Evolutionary conservation across 495 filamentous ascomycete genomes (phyloP).

Genomic region (Sphaerosporella brunnea): DNA sequence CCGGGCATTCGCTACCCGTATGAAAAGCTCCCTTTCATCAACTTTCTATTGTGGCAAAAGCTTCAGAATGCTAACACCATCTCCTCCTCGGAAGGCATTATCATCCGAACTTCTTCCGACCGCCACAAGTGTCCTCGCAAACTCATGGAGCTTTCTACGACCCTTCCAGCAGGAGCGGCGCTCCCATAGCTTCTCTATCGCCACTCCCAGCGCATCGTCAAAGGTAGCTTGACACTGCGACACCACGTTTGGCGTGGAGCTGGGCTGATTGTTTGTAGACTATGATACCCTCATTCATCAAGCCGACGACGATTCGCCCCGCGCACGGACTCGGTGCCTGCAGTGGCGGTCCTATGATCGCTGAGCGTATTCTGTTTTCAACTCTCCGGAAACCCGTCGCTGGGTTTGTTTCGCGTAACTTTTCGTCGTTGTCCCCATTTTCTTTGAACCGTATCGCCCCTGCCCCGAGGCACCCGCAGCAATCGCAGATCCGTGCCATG

Average conservation of each 20-base stretch:
- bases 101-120: conserved; percentile 2
- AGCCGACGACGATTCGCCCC: not conserved
- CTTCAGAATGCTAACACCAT: conserved; percentile 1
- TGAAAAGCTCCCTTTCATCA: not conserved
- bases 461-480: conserved; percentile 10
- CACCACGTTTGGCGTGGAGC: too few relatives aligned
- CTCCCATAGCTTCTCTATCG: not conserved
- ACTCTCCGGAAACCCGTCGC: not conserved
- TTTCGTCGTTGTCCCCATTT: not conserved
- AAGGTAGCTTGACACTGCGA: conserved; percentile 1
- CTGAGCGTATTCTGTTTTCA: not conserved
- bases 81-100: not conserved
- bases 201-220: not conserved
- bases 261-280: too few relatives aligned
- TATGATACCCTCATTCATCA: not conserved
- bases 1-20: not conserved
- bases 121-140: not conserved
- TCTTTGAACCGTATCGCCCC: conserved; percentile 13
- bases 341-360: not conserved
- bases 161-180: not conserved
- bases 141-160: not conserved
- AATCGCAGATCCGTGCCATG: conserved; percentile 21
- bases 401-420: conserved; percentile 1
- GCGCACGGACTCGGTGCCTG: not conserved
- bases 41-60: conserved; percentile 1